Percentiles rank a stretch among this genome's conserved stretches.
Evolutionary conservation across 2,329 filamentous ascomycete genomes (phyloP).

Genomic region (Penicillium sp.): DNA sequence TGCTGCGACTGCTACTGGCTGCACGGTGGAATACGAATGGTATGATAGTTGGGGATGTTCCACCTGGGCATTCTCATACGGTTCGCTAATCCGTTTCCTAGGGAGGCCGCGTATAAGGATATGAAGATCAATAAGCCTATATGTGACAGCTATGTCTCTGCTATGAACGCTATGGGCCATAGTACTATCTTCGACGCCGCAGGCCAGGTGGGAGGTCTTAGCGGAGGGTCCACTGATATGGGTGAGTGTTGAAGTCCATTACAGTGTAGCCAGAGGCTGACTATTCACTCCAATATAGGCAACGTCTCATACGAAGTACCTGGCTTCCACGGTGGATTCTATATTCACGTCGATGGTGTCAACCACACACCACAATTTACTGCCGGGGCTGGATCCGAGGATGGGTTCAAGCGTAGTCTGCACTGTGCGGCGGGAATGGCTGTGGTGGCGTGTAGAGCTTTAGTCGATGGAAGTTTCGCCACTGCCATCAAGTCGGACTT

Average conservation of each 20-base stretch:
- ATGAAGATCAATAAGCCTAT: slow-evolving; percentile 26
- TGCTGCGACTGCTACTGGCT: slow-evolving; percentile 27
- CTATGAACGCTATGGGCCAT: slow-evolving; percentile 25
- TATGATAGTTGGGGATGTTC: background rate
- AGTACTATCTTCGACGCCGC: slow-evolving; percentile 18
- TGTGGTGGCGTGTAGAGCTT: slow-evolving; percentile 11
- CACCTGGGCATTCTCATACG: background rate
- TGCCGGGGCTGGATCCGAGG: slow-evolving; percentile 11
- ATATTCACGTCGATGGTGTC: slow-evolving; percentile 12
- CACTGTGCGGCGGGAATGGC: slow-evolving; percentile 16
- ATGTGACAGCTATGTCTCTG: slow-evolving; percentile 25
- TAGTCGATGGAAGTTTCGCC: slow-evolving; percentile 12
- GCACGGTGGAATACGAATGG: slow-evolving; percentile 25
- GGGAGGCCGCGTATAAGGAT: slow-evolving; percentile 25
- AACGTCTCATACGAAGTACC: slow-evolving; percentile 16
- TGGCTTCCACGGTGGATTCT: slow-evolving; percentile 17
- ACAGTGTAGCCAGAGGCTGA: background rate
- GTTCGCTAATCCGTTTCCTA: slow-evolving; percentile 1
- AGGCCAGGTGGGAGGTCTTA: slow-evolving; percentile 12
- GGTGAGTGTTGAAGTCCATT: slow-evolving; percentile 9
- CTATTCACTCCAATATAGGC: background rate
- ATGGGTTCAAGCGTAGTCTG: slow-evolving; percentile 10
- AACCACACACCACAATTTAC: slow-evolving; percentile 16
- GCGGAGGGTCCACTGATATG: slow-evolving; percentile 25
- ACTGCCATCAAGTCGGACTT: slow-evolving; percentile 8